Percentiles rank a stretch among this genome's conserved stretches.
phyloP scores from a whole-genome alignment of 441 rosid species.

The Gossypium gossypioides region DNA sequence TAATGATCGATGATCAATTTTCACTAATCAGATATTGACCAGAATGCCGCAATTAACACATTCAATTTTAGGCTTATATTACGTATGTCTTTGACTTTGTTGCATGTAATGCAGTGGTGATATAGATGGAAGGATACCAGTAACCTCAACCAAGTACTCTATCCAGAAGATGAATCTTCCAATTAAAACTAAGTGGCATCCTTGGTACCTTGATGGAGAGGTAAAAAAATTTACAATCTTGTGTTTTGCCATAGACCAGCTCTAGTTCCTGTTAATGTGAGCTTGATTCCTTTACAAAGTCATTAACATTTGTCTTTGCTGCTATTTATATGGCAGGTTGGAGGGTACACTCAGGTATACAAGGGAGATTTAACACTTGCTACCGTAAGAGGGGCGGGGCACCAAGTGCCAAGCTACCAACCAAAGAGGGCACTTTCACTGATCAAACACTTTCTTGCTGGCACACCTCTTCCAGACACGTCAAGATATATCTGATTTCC shows the following conservation, averaged over 20 bases:
- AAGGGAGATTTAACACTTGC: slow-evolving; percentile 55
- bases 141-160: slow-evolving; percentile 59
- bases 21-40: neutral
- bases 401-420: slow-evolving; percentile 75
- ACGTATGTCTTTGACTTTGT: neutral
- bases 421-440: slow-evolving; percentile 69
- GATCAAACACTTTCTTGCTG: slow-evolving; percentile 46
- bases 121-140: slow-evolving; percentile 61
- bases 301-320: neutral
- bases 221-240: slow-evolving; percentile 16
- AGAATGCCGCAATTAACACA: neutral
- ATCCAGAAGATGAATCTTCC: slow-evolving; percentile 43
- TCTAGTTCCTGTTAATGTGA: neutral
- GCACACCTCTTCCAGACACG: slow-evolving; percentile 51
- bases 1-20: slow-evolving; percentile 4
- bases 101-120: slow-evolving; percentile 49
- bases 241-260: neutral
- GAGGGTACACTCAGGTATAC: slow-evolving; percentile 65
- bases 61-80: neutral
- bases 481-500: slow-evolving; percentile 18
- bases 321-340: slow-evolving; percentile 46
- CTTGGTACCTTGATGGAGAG: slow-evolving; percentile 59
- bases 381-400: slow-evolving; percentile 80
- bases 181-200: slow-evolving; percentile 48
- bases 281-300: neutral